Evolutionary conservation across 2,329 filamentous ascomycete genomes (phyloP), one percentile per base, ranked within the genome.

Genomic region (Sporothrix schenckii): DNA sequence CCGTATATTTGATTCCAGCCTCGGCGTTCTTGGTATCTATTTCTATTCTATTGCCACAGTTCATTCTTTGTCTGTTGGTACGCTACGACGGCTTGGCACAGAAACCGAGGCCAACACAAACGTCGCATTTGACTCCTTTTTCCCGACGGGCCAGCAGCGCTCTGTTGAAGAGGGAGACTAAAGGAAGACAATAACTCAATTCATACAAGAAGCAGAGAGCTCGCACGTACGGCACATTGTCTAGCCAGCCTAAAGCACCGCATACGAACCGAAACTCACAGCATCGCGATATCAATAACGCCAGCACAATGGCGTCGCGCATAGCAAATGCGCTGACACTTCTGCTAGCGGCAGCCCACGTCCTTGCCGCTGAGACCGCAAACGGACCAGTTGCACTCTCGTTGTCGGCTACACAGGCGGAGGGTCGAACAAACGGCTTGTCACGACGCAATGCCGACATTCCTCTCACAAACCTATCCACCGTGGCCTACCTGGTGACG

Each of bases 401-500:
- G 1, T 60, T 60, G 56, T 41, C 56, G 34, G 30, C 56, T 16
- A 34, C 21, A 13, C 10, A 30, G n/a, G 56, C 7, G 19, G 30
- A 60, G 13, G 30, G 19, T 16, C 56, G 16, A 21, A n/a, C 34
- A 50, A 30, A 21, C 10, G 30, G 44, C 24, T n/a, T 70, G 7
- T 34, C 68, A 16, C 66, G 41, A 47, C 68, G 70, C 21, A 72
- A 70, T 30, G 66, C 30, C 27, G 70, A 73, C 50, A 69, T 72
- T 24, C 41, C 71, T 4, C 68, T 73, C 11, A n/a, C 39, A 50
- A 73, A 73, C 65, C 14, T 71, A 4, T 68, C 72, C 4, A 21
- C 68, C 4, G 9, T 71, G 34, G 67, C 69, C 47, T 73, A 73
- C 54, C 53, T 73, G 7, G 58, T 73, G 10, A 56, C 61, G 7